These are phyloP conservation scores for Calonectria leucothoes DNA, from an alignment of 2,329 filamentous ascomycete genomes.

Conservation along the genomic window DNA sequence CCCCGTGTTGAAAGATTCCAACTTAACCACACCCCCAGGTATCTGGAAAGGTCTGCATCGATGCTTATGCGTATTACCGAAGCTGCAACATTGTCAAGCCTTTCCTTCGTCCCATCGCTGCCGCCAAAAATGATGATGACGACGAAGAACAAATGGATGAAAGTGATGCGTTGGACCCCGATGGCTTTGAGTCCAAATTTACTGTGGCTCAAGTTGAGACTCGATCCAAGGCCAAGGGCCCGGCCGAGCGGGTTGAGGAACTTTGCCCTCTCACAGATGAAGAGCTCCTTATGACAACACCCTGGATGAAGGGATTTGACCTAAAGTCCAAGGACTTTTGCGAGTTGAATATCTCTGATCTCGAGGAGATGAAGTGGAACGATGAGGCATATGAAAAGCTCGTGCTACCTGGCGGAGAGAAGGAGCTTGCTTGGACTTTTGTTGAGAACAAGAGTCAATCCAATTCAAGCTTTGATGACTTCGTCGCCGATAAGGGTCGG, in stretches of 20 bases:
- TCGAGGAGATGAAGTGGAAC: slow-evolving; percentile 47
- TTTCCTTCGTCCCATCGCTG: slow-evolving; percentile 28
- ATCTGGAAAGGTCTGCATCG: slow-evolving; percentile 47
- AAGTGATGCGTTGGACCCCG: background rate
- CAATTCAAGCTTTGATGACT: slow-evolving; percentile 46
- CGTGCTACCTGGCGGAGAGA: slow-evolving; percentile 49
- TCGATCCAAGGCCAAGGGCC: slow-evolving; percentile 17
- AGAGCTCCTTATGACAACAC: slow-evolving; percentile 48
- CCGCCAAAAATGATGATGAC: background rate
- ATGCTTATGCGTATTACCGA: slow-evolving; percentile 50
- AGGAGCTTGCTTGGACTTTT: slow-evolving; percentile 53
- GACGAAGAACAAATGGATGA: slow-evolving; percentile 2
- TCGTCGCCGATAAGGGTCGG: slow-evolving; percentile 50
- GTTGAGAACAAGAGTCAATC: slow-evolving; percentile 48
- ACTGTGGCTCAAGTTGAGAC: slow-evolving; percentile 22
- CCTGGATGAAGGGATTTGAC: slow-evolving; percentile 52
- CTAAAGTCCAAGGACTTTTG: slow-evolving; percentile 49
- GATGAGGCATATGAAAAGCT: slow-evolving; percentile 51
- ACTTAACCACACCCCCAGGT: background rate
- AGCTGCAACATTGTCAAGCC: slow-evolving; percentile 46
- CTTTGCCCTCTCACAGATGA: slow-evolving; percentile 46
- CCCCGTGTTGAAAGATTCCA: no score
- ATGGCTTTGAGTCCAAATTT: slow-evolving; percentile 18
- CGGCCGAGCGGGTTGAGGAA: slow-evolving; percentile 33
- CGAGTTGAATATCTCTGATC: slow-evolving; percentile 22